A percentile compares a stretch with the other conserved stretches of the same genome.
phyloP scores from a whole-genome alignment of 2,329 filamentous ascomycete species.

The Exutisphaerella laricina region DNA sequence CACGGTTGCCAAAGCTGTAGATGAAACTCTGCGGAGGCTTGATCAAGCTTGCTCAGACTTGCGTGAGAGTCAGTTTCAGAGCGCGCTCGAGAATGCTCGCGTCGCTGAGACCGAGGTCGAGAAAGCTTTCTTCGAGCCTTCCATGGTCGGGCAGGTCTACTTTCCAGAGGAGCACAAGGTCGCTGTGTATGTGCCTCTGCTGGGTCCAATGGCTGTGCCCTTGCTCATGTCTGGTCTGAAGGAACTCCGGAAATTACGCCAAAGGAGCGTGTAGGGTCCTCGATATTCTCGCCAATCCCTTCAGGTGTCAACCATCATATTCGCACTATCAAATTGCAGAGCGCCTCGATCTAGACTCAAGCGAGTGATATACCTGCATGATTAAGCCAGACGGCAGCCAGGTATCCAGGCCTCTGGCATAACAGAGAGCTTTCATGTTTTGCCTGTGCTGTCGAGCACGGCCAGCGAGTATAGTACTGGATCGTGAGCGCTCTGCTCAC shows the following conservation, averaged over 20 bases:
- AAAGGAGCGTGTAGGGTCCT: conserved; percentile 17
- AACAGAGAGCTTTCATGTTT: no score
- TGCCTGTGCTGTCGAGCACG: no score
- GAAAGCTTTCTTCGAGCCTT: conserved; percentile 95
- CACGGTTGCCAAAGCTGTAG: conserved; percentile 78
- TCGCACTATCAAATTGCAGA: no score
- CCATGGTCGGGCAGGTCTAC: conserved; percentile 97
- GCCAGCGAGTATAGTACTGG: no score
- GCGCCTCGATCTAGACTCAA: no score
- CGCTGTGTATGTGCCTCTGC: conserved; percentile 84
- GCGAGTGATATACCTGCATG: no score
- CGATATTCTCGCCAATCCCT: no score
- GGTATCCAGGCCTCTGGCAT: no score
- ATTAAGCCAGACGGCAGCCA: no score
- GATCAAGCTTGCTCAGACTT: conserved; percentile 70
- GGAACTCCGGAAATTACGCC: conserved; percentile 53
- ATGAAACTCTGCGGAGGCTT: conserved; percentile 71
- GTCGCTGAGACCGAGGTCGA: conserved; percentile 86
- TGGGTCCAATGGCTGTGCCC: conserved; percentile 88
- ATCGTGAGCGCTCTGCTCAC: no score
- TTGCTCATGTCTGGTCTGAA: conserved; percentile 77
- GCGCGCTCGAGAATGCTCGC: conserved; percentile 71
- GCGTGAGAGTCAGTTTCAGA: conserved; percentile 53
- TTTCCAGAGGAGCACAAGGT: conserved; percentile 99
- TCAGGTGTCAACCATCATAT: no score